These are phyloP conservation scores for Pythium periplocum DNA, from an alignment of 352 stramenopile species.

Conservation along the genomic window DNA sequence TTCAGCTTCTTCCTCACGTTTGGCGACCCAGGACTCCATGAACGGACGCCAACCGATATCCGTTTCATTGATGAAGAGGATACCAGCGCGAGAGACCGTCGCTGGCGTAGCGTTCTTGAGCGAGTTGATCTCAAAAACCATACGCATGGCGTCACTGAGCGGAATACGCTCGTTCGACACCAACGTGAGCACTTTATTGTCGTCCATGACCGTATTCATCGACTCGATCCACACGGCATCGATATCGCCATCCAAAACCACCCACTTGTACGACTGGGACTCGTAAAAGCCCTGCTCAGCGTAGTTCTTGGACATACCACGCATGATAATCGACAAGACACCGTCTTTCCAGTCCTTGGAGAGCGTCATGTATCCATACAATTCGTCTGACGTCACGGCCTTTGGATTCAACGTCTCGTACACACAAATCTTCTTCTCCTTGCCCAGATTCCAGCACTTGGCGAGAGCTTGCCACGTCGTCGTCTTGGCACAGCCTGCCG, in stretches of 20 bases:
- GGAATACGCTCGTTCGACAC: conserved; percentile 87
- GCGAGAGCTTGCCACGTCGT: conserved; percentile 82
- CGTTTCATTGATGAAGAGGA: conserved; percentile 86
- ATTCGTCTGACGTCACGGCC: conserved; percentile 85
- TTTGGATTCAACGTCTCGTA: conserved; percentile 89
- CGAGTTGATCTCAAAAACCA: conserved; percentile 90
- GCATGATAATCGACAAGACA: conserved; percentile 88
- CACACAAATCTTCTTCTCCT: conserved; percentile 87
- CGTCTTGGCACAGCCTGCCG: conserved; percentile 78
- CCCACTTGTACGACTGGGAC: conserved; percentile 90
- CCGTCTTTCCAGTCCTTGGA: conserved; percentile 90
- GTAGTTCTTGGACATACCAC: conserved; percentile 88
- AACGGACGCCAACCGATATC: conserved; percentile 95
- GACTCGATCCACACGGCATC: conserved; percentile 88
- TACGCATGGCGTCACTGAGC: conserved; percentile 79
- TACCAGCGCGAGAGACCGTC: conserved; percentile 83
- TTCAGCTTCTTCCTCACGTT: conserved; percentile 88
- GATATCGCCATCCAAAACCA: conserved; percentile 85
- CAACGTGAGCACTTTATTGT: conserved; percentile 95
- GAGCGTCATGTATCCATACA: conserved; percentile 92
- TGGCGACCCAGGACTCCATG: conserved; percentile 94
- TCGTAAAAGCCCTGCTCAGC: conserved; percentile 93
- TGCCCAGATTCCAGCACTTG: conserved; percentile 85
- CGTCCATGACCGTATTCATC: conserved; percentile 98
- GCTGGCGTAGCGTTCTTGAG: conserved; percentile 85